Conservation (phyloP, 345 rosid species). For the Dovyalis caffra region DNA sequence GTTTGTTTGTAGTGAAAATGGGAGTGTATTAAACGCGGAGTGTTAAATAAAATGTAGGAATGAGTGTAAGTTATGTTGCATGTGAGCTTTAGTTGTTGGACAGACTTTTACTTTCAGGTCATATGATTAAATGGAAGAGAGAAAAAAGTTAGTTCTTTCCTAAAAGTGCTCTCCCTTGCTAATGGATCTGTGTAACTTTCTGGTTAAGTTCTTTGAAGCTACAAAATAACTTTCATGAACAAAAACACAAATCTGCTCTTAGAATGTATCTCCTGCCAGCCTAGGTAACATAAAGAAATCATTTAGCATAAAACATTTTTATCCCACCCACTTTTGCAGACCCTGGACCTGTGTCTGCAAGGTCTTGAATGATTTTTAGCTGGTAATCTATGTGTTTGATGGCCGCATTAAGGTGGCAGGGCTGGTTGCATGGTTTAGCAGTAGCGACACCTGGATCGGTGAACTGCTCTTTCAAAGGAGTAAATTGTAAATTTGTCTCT, state of each 20-base stretch:
- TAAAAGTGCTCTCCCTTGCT: background rate
- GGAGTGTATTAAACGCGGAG: slow-evolving; percentile 28
- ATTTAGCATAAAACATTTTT: background rate
- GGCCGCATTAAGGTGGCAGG: background rate
- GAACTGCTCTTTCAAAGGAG: background rate
- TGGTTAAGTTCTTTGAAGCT: too few species aligned
- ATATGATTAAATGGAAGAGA: slow-evolving; percentile 19
- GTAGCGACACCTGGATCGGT: background rate
- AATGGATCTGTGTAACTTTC: too few species aligned
- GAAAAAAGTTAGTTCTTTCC: background rate
- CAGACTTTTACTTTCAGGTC: slow-evolving; percentile 32
- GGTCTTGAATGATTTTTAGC: too few species aligned
- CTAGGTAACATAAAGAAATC: background rate
- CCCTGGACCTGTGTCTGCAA: background rate
- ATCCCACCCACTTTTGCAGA: background rate
- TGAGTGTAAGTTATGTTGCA: slow-evolving; percentile 34
- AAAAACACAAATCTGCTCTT: background rate
- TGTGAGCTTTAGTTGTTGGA: slow-evolving; percentile 24
- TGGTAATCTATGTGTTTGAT: background rate
- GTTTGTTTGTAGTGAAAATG: slow-evolving; percentile 28
- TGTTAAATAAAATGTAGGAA: slow-evolving; percentile 50
- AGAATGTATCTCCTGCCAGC: background rate
- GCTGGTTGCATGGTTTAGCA: background rate
- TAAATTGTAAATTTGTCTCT: too few species aligned
- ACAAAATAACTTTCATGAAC: background rate